A percentile compares a stretch with the other conserved stretches of the same genome.
phyloP scores from a whole-genome alignment of 2,329 filamentous ascomycete species.

The Fusarium sp. region DNA sequence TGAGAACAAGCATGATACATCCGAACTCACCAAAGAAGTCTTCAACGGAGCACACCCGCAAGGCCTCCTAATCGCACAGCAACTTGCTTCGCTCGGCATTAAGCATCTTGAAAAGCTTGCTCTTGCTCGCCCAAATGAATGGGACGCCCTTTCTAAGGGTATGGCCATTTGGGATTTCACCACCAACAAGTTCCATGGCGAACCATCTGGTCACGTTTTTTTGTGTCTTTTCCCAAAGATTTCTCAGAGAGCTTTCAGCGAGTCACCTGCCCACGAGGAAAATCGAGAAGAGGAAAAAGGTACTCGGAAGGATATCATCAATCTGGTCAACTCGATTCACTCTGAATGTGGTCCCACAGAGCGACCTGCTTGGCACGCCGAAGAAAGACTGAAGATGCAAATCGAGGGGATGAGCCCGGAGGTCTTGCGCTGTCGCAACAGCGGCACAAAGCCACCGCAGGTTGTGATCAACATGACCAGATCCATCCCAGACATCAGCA shows the following conservation, averaged over 20 bases:
- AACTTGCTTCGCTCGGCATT: conserved; percentile 37
- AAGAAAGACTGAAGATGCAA: not conserved
- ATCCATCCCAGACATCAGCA: conserved; percentile 11
- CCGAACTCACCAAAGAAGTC: not conserved
- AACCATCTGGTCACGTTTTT: conserved; percentile 40
- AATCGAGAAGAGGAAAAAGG: not conserved
- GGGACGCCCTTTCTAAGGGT: conserved; percentile 37
- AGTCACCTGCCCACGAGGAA: not conserved
- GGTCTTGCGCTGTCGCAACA: not conserved
- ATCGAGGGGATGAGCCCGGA: not conserved
- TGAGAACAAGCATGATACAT: not conserved
- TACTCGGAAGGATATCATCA: not conserved
- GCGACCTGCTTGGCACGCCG: not conserved
- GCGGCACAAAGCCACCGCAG: not conserved
- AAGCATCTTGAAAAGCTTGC: conserved; percentile 38
- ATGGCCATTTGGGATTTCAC: conserved; percentile 45
- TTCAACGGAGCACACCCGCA: conserved; percentile 23
- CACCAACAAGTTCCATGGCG: conserved; percentile 17
- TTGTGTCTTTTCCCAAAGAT: conserved; percentile 43
- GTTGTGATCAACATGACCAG: conserved; percentile 11
- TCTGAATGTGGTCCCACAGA: not conserved
- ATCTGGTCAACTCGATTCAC: not conserved
- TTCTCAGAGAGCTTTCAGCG: not conserved
- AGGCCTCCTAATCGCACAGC: conserved; percentile 18
- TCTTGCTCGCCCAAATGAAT: conserved; percentile 34